Conservation (phyloP, 768 basidiomycete species). For the Leccinum subtestaceum region DNA sequence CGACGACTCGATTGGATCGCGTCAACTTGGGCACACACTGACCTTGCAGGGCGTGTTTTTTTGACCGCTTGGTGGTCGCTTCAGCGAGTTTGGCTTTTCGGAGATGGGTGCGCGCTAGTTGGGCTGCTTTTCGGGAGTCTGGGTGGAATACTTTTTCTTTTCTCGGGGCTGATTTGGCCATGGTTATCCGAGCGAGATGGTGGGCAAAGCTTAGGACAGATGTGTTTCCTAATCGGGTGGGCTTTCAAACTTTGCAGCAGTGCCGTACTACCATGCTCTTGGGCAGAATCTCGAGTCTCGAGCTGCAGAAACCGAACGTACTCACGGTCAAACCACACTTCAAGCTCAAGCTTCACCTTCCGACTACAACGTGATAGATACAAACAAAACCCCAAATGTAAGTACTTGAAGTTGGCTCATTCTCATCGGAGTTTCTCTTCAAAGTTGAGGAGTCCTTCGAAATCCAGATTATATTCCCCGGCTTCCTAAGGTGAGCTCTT, state of each 20-base stretch:
- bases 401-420: not conserved
- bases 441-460: not conserved
- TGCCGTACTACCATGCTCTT: too few relatives aligned
- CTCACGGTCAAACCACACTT: not conserved
- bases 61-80: conserved; percentile 50
- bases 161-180: conserved; percentile 32
- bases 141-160: conserved; percentile 85
- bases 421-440: not conserved
- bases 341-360: not conserved
- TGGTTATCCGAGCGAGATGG: not conserved
- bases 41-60: conserved; percentile 59
- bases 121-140: conserved; percentile 77
- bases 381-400: not conserved
- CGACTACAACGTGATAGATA: not conserved
- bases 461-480: not conserved
- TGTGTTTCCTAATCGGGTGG: not conserved
- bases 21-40: not conserved
- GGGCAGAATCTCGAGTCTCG: too few relatives aligned
- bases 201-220: not conserved
- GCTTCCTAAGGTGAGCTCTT: not conserved
- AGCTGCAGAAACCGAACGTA: too few relatives aligned
- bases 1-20: not conserved
- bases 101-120: conserved; percentile 62
- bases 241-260: too few relatives aligned
- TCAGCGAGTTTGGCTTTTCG: conserved; percentile 67